Conservation (phyloP, 23 red algal genomes). For the Gracilaria gracilis region DNA sequence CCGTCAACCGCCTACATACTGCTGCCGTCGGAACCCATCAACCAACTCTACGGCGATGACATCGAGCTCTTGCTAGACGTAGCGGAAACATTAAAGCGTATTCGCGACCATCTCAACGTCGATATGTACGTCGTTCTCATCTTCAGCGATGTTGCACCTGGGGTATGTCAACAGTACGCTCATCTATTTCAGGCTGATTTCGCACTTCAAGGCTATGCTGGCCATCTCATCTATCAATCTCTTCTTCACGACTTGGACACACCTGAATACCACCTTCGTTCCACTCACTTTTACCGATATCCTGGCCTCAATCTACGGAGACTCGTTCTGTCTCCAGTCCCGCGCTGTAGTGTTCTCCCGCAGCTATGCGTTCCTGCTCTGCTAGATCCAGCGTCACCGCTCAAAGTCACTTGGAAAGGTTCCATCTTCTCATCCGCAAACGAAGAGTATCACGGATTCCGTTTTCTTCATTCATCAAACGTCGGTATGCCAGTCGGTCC, state of each 20-base stretch:
- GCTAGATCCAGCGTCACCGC: not conserved
- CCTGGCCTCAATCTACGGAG: not conserved
- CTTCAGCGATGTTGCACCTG: not conserved
- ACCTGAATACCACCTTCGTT: not conserved
- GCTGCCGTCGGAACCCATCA: not conserved
- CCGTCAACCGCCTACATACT: conserved; percentile 13
- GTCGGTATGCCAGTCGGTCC: conserved; percentile 25
- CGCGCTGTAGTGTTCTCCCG: not conserved
- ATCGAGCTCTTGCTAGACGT: conserved; percentile 29
- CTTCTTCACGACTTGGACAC: conserved; percentile 3
- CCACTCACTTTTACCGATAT: not conserved
- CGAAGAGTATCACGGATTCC: not conserved
- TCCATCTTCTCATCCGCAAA: conserved; percentile 9
- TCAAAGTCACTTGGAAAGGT: conserved; percentile 21
- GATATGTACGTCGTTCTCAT: conserved; percentile 35
- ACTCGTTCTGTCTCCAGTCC: not conserved
- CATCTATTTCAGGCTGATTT: conserved; percentile 35
- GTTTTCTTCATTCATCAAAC: conserved; percentile 29
- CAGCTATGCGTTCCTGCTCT: not conserved
- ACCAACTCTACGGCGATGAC: conserved; percentile 12
- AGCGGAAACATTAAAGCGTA: not conserved
- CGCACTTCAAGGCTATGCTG: conserved; percentile 20
- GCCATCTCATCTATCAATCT: conserved; percentile 26
- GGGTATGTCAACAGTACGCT: conserved; percentile 25
- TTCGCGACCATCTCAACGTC: not conserved